These are phyloP conservation scores for Colletotrichum noveboracense DNA, from an alignment of 2,329 filamentous ascomycete genomes.

Conservation along the genomic window DNA sequence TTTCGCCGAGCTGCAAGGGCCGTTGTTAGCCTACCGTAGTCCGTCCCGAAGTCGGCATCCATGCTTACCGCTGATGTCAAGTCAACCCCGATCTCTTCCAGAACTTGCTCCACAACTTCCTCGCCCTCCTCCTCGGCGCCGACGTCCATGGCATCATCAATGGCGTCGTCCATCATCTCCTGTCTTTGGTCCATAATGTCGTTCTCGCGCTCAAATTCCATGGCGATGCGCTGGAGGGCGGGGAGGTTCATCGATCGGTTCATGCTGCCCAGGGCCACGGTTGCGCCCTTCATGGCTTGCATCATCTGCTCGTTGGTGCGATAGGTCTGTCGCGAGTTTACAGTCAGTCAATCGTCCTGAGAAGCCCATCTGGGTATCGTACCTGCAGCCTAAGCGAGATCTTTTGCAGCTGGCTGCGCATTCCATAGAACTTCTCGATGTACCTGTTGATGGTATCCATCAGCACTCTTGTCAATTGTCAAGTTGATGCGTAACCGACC, in stretches of 20 bases:
- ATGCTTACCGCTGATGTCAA: conserved; percentile 81
- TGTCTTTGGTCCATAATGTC: conserved; percentile 99
- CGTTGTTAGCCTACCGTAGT: conserved; percentile 27
- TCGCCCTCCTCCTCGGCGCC: conserved; percentile 93
- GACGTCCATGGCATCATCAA: conserved; percentile 94
- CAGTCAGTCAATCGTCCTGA: neutral
- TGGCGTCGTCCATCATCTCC: conserved; percentile 99
- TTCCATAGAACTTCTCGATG: conserved; percentile 97
- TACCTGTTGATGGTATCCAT: conserved; percentile 61
- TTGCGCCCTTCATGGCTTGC: conserved; percentile 99
- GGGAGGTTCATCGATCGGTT: conserved; percentile 98
- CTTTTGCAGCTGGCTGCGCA: conserved; percentile 96
- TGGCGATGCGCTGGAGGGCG: conserved; percentile 91
- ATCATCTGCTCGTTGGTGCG: conserved; percentile 99
- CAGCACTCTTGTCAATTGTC: neutral
- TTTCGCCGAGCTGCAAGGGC: conserved; percentile 79
- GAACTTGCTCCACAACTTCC: conserved; percentile 93
- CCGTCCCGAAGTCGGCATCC: neutral
- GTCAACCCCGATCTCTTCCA: conserved; percentile 97
- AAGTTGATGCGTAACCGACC: conserved; percentile 48
- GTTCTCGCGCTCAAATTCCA: conserved; percentile 99
- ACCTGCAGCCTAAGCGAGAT: conserved; percentile 95
- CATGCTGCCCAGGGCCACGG: conserved; percentile 92
- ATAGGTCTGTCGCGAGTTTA: conserved; percentile 70
- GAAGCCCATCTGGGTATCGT: conserved; percentile 21